Conservation (phyloP, 306 rosid species). For the Biancaea sappan region DNA sequence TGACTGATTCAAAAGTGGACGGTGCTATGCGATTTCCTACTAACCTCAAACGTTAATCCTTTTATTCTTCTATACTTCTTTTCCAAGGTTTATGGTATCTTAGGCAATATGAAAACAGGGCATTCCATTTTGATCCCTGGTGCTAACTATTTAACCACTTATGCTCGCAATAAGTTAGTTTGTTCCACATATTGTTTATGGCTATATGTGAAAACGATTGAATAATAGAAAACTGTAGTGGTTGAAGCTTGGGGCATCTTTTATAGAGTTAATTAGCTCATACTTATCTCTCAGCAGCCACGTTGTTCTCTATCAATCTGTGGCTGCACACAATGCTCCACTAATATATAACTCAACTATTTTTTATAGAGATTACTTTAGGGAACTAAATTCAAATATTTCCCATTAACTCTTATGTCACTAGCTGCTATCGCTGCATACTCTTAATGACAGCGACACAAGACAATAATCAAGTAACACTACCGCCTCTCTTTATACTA, state of each 20-base stretch:
- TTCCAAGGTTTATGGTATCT: neutral
- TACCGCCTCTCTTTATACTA: too few relatives aligned
- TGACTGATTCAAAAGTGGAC: neutral
- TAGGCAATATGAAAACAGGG: neutral
- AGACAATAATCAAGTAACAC: neutral
- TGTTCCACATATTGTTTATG: slow-evolving; percentile 23
- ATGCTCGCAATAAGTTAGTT: slow-evolving; percentile 20
- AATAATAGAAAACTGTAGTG: neutral
- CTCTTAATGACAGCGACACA: neutral
- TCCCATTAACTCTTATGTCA: neutral
- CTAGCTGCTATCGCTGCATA: neutral
- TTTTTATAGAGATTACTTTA: neutral
- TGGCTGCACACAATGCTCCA: neutral
- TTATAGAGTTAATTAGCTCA: neutral
- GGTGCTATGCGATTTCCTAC: neutral
- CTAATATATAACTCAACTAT: neutral
- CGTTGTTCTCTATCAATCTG: neutral
- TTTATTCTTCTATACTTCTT: neutral
- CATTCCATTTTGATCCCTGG: neutral
- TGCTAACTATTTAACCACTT: neutral
- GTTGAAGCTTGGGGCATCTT: slow-evolving; percentile 1
- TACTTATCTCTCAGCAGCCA: slow-evolving; percentile 27
- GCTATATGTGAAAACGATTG: slow-evolving; percentile 28
- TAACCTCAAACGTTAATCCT: neutral
- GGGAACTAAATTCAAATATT: neutral